Conservation (phyloP, 345 rosid genomes). For the Euphorbia tirucalli region DNA sequence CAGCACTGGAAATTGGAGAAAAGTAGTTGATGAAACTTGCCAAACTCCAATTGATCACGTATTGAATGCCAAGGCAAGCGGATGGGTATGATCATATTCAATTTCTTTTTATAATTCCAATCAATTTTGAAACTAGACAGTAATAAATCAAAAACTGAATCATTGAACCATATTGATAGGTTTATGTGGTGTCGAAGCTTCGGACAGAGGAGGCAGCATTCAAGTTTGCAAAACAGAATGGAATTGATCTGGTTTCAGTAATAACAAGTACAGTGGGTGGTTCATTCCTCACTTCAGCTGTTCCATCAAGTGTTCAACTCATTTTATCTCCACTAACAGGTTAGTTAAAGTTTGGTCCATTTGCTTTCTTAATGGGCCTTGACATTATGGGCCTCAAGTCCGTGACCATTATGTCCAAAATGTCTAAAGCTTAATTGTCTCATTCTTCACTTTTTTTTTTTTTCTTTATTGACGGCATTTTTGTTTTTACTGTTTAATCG, state of each 20-base stretch:
- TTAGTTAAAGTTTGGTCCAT: constrained; percentile 4
- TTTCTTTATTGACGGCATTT: too few relatives aligned
- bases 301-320: constrained; percentile 75
- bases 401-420: too few relatives aligned
- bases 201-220: constrained; percentile 79
- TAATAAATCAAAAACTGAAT: too few relatives aligned
- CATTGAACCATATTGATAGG: too few relatives aligned
- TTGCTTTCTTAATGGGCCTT: too few relatives aligned
- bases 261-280: constrained; percentile 74
- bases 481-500: too few relatives aligned
- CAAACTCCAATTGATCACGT: constrained; percentile 47
- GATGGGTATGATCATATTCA: constrained; percentile 86
- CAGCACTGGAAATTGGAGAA: constrained; percentile 49
- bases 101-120: too few relatives aligned
- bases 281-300: constrained; percentile 52
- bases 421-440: too few relatives aligned
- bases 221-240: constrained; percentile 51
- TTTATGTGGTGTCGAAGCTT: constrained; percentile 68
- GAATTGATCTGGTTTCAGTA: constrained; percentile 63
- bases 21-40: constrained; percentile 71
- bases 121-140: too few relatives aligned
- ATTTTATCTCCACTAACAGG: constrained; percentile 77
- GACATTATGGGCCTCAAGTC: too few relatives aligned
- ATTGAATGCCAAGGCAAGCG: constrained; percentile 56
- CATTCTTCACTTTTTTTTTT: too few relatives aligned